phyloP scores from a whole-genome alignment of 768 basidiomycete genomes.

The Macrocybe gigantea region DNA sequence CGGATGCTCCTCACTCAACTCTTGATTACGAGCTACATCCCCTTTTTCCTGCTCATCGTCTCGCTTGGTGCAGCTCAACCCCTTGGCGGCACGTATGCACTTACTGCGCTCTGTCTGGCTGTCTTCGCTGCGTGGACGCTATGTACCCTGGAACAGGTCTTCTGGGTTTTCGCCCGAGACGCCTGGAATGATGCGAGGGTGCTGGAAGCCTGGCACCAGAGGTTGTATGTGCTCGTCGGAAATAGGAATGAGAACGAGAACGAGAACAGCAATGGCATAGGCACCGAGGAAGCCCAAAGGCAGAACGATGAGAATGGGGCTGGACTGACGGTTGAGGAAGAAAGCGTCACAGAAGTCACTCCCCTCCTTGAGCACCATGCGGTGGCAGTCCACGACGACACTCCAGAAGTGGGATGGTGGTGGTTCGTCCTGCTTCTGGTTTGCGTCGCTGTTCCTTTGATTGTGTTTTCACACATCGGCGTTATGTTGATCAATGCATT shows the following conservation, averaged over 20 bases:
- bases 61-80: constrained; percentile 24
- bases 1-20: constrained; percentile 23
- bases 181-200: no score
- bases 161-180: no score
- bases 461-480: constrained; percentile 46
- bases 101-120: constrained; percentile 48
- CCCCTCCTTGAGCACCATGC: neutral
- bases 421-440: constrained; percentile 60
- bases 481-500: constrained; percentile 41
- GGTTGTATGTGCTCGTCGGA: no score
- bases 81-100: constrained; percentile 51
- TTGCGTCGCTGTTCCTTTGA: constrained; percentile 45
- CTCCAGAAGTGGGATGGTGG: constrained; percentile 19
- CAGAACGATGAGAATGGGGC: no score
- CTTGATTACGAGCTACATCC: constrained; percentile 51
- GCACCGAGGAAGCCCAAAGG: no score
- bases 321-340: no score
- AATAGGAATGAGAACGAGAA: no score
- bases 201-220: no score
- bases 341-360: no score
- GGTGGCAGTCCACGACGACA: constrained; percentile 10
- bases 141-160: no score
- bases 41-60: constrained; percentile 36
- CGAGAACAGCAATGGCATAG: no score
- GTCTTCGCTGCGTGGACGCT: constrained; percentile 33